Percentiles rank a stretch among this genome's conserved stretches.
Conservation (phyloP, 129 eudicot species). For the Rutidosis leptorrhynchoides region DNA sequence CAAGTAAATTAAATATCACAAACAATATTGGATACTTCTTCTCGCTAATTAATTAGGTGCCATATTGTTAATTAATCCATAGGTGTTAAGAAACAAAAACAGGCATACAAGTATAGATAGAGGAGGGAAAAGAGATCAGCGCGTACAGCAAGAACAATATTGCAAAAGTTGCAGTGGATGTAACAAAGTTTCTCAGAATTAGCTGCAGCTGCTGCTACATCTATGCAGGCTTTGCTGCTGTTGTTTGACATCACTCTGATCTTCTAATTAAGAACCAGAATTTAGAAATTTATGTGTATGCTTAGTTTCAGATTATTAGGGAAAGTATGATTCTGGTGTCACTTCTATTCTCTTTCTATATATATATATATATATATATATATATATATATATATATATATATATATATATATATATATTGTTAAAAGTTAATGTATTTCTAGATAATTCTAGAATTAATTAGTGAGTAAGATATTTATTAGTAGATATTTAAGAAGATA, state of each 20-base stretch:
- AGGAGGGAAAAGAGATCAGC: background rate
- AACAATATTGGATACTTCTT: too few species aligned
- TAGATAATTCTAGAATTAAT: too few species aligned
- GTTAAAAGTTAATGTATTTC: too few species aligned
- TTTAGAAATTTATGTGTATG: background rate
- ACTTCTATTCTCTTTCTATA: constrained; percentile 1
- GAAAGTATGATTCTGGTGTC: background rate
- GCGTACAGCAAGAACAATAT: constrained; percentile 88
- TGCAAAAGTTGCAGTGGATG: constrained; percentile 91
- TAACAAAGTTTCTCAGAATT: constrained; percentile 79
- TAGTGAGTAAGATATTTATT: too few species aligned
- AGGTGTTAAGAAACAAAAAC: too few species aligned
- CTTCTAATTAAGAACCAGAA: background rate
- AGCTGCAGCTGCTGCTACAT: constrained; percentile 23
- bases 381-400: too few species aligned
- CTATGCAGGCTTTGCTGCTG: constrained; percentile 46
- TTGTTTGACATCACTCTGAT: background rate
- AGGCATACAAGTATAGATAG: background rate
- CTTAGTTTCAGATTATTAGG: background rate
- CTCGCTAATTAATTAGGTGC: too few species aligned
- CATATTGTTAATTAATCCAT: too few species aligned
- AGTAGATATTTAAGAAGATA: too few species aligned
- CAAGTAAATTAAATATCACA: too few species aligned
- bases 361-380: background rate
- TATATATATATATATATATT: too few species aligned